phyloP scores from a whole-genome alignment of 306 rosid species.

The Mucuna pruriens region DNA sequence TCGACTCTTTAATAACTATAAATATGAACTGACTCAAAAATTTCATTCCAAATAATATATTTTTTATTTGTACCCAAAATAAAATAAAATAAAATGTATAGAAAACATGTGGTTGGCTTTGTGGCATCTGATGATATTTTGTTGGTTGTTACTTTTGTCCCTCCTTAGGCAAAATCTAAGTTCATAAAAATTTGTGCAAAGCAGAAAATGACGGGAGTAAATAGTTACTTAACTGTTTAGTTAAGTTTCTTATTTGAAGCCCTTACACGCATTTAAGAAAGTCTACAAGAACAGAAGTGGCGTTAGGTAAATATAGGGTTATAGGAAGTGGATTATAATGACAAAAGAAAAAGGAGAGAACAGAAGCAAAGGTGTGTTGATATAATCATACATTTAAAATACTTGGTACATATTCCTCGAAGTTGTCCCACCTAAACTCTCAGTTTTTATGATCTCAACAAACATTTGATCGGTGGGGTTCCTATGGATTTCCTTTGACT shows the following conservation, averaged over 20 bases:
- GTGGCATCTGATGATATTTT: neutral
- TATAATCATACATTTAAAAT: slow-evolving; percentile 12
- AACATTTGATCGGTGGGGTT: slow-evolving; percentile 12
- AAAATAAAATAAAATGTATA: neutral
- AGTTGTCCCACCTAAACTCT: slow-evolving; percentile 12
- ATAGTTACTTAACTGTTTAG: neutral
- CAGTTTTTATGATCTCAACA: slow-evolving; percentile 10
- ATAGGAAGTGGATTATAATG: slow-evolving; percentile 21
- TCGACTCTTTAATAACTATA: too few species aligned
- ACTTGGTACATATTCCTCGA: slow-evolving; percentile 25
- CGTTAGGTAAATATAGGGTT: slow-evolving; percentile 1
- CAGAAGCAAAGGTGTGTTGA: slow-evolving; percentile 1
- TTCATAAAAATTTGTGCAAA: neutral
- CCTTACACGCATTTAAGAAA: neutral
- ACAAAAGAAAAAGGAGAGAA: slow-evolving; percentile 23
- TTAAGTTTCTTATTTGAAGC: neutral
- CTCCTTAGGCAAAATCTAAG: neutral
- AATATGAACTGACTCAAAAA: neutral
- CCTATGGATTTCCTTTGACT: slow-evolving; percentile 20
- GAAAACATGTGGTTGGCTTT: neutral
- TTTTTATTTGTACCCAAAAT: neutral
- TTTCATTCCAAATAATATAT: neutral
- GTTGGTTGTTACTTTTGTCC: neutral
- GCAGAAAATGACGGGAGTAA: neutral
- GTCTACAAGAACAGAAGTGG: neutral